Evolutionary conservation across 2,329 filamentous ascomycete genomes (phyloP), one percentile per base, ranked within the genome.

Genomic region (Colletotrichum caudatum): DNA sequence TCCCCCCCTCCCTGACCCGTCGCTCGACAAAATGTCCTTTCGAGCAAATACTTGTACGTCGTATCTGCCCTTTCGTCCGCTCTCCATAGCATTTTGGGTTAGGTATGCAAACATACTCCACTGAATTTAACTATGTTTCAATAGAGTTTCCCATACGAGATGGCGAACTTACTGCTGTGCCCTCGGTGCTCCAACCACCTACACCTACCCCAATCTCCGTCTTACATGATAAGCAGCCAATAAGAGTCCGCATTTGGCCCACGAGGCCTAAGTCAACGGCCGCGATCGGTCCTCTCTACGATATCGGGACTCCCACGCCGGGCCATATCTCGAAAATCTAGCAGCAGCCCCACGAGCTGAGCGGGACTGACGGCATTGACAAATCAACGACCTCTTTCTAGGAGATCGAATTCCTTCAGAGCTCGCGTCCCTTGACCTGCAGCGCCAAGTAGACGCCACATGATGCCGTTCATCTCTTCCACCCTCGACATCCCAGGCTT

Each of bases 361-460:
- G 18, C 20, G 18, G n/a, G 53, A 65, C 6, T 8, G 12, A 51
- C 29, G 26, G 14, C 29, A 7, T 65, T 44, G 69, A 37, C 70
- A 61, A 72, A 72, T 72, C 54, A 64, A 37, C 18, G n/a, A 20
- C 20, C 48, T 1, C 23, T 26, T 37, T 23, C 5, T 29, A 23
- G 26, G 46, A 59, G 39, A 63, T 60, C 33, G 44, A 56, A 72
- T 56, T 56, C 69, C n/a, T 64, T 60, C 44, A 50, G 59, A 60
- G 60, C 65, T 64, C 46, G 39, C 51, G 56, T 39, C 62, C 50
- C 48, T 64, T 29, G 67, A 71, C 66, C 67, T 70, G 66, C 66
- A 72, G 66, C 58, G 70, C 70, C 70, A 72, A 71, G 67, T 35
- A 41, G 50, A 71, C 58, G 67, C 70, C 67, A 66, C 67, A 66